A percentile compares a stretch with the other conserved stretches of the same genome.
Conservation (phyloP, 2,329 filamentous ascomycete genomes). For the Daldinia eschscholtzii region DNA sequence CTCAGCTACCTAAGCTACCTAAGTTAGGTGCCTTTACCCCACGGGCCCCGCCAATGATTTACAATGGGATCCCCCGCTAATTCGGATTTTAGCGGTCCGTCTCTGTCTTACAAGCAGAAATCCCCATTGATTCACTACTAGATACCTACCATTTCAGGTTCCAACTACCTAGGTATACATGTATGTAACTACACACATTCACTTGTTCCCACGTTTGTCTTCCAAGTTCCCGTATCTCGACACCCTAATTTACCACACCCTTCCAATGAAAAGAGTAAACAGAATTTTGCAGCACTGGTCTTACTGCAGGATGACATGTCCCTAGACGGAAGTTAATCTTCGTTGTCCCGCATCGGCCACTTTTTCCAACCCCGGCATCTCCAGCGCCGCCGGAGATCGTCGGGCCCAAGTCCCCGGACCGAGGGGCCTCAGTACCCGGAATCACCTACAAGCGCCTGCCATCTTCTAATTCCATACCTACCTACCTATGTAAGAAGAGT, state of each 20-base stretch:
- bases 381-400: slow-evolving; percentile 42
- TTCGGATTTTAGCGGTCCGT: slow-evolving; percentile 27
- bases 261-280: no score
- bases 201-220: not conserved
- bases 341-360: slow-evolving; percentile 4
- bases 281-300: not conserved
- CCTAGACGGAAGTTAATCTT: slow-evolving; percentile 5
- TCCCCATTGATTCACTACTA: not conserved
- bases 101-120: slow-evolving; percentile 10
- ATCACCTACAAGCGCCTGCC: not conserved
- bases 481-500: not conserved
- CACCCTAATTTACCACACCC: no score
- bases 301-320: slow-evolving; percentile 14
- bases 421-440: not conserved
- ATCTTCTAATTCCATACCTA: not conserved
- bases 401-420: slow-evolving; percentile 30
- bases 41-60: slow-evolving; percentile 15
- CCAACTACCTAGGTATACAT: no score
- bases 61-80: slow-evolving; percentile 5
- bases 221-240: no score
- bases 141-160: not conserved
- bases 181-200: no score
- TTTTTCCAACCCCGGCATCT: slow-evolving; percentile 20
- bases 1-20: not conserved
- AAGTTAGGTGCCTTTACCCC: slow-evolving; percentile 12